These are phyloP conservation scores for Cordyceps pruinosa DNA, from an alignment of 2,329 filamentous ascomycete genomes.

Conservation along the genomic window DNA sequence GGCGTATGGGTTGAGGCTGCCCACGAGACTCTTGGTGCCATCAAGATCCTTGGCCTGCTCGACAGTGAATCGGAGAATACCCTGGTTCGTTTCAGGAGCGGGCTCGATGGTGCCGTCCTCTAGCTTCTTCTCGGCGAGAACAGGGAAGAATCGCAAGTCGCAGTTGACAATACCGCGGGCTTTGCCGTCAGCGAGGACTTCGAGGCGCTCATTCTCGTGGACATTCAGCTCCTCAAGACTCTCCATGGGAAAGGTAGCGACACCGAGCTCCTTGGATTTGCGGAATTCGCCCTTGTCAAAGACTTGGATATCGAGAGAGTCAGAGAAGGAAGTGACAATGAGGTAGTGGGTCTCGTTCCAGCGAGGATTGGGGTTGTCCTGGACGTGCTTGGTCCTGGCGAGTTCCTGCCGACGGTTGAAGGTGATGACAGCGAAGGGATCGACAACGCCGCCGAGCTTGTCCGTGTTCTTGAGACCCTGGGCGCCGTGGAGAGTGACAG, in stretches of 20 bases:
- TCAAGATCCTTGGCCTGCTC: constrained; percentile 97
- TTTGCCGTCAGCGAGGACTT: constrained; percentile 79
- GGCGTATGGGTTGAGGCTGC: constrained; percentile 80
- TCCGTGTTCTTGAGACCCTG: constrained; percentile 91
- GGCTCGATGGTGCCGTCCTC: constrained; percentile 73
- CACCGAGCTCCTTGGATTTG: constrained; percentile 92
- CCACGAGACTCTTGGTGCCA: constrained; percentile 83
- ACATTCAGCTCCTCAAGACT: constrained; percentile 69
- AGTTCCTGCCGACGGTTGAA: constrained; percentile 77
- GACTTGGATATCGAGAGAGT: constrained; percentile 75
- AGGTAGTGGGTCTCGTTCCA: constrained; percentile 98
- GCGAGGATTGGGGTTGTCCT: constrained; percentile 76
- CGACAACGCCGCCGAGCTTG: constrained; percentile 84
- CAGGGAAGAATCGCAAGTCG: constrained; percentile 92
- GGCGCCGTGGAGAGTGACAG: constrained; percentile 84
- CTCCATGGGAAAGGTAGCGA: constrained; percentile 79
- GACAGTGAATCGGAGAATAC: constrained; percentile 87
- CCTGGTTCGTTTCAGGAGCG: constrained; percentile 82
- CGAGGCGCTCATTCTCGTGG: constrained; percentile 77
- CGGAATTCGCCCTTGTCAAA: constrained; percentile 94
- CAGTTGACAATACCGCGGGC: constrained; percentile 70
- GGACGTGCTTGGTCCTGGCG: constrained; percentile 80
- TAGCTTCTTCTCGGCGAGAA: constrained; percentile 64
- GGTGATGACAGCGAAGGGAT: constrained; percentile 81
- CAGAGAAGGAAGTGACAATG: constrained; percentile 85